Evolutionary conservation across 2,329 filamentous ascomycete genomes (phyloP).

Genomic region (Tothia fuscella): DNA sequence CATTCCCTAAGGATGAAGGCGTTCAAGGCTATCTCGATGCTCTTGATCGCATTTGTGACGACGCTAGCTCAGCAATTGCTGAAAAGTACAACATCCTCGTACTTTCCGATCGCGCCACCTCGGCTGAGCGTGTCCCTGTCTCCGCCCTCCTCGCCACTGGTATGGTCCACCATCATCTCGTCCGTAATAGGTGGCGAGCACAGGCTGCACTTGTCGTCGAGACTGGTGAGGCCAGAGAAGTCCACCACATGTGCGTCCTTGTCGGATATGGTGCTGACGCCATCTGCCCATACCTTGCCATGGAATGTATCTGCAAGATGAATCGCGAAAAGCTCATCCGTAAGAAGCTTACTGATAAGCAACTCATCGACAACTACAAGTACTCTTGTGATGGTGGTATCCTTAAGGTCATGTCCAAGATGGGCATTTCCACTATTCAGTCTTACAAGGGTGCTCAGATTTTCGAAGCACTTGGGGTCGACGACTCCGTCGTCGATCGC

Average conservation of each 20-base stretch:
- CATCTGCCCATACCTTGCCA: slow-evolving; percentile 86
- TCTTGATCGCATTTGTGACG: slow-evolving; percentile 77
- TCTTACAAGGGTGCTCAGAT: slow-evolving; percentile 98
- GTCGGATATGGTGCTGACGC: slow-evolving; percentile 91
- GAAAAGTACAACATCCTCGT: slow-evolving; percentile 76
- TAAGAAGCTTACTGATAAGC: slow-evolving; percentile 72
- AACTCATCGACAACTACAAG: slow-evolving; percentile 90
- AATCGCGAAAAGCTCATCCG: slow-evolving; percentile 86
- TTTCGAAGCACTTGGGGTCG: slow-evolving; percentile 88
- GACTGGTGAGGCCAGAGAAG: slow-evolving; percentile 90
- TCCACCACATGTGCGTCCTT: slow-evolving; percentile 98
- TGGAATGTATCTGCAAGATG: slow-evolving; percentile 96
- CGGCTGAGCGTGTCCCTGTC: slow-evolving; percentile 68
- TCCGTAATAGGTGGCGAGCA: slow-evolving; percentile 91
- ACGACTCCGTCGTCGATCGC: slow-evolving; percentile 81
- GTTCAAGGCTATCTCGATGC: slow-evolving; percentile 75
- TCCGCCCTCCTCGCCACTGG: slow-evolving; percentile 80
- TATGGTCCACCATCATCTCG: slow-evolving; percentile 90
- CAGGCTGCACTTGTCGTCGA: slow-evolving; percentile 78
- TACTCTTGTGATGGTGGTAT: slow-evolving; percentile 94
- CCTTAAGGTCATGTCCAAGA: slow-evolving; percentile 98
- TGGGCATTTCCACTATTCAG: slow-evolving; percentile 94
- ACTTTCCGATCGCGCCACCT: slow-evolving; percentile 78
- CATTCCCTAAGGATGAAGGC: slow-evolving; percentile 78
- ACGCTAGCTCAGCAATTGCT: slow-evolving; percentile 72